Conservation (phyloP, 1,284 basidiomycete genomes). For the Moesziomyces sp. region DNA sequence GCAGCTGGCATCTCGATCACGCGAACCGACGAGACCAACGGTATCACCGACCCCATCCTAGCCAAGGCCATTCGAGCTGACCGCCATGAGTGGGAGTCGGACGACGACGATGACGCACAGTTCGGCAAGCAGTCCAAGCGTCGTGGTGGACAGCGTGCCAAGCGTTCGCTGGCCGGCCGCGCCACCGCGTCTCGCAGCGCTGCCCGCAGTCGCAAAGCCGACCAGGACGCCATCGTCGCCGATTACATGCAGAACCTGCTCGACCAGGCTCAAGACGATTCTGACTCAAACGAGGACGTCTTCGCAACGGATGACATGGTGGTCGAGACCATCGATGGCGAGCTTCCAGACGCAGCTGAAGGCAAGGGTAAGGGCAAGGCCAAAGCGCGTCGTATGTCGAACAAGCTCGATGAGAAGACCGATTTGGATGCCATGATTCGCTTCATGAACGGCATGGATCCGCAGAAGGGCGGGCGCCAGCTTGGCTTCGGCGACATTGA, state of each 20-base stretch:
- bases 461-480: constrained; percentile 51
- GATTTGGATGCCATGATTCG: constrained; percentile 54
- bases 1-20: constrained; percentile 45
- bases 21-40: constrained; percentile 13
- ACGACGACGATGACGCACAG: constrained; percentile 15
- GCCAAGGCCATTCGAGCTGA: constrained; percentile 42
- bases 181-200: constrained; percentile 22
- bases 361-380: constrained; percentile 37
- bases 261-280: constrained; percentile 20
- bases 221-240: constrained; percentile 59
- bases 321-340: constrained; percentile 29
- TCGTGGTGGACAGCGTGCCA: constrained; percentile 39
- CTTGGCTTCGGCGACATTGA: constrained; percentile 58
- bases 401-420: constrained; percentile 38
- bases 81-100: constrained; percentile 42
- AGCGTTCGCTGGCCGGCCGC: constrained; percentile 24
- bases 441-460: constrained; percentile 63
- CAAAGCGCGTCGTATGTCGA: constrained; percentile 27
- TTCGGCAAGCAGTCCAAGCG: constrained; percentile 22
- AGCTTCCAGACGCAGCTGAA: not conserved
- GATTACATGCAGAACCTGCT: constrained; percentile 65
- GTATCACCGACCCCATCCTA: constrained; percentile 35
- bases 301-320: constrained; percentile 20
- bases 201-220: constrained; percentile 30
- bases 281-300: constrained; percentile 19